These are phyloP conservation scores for Fusarium drepaniforme DNA, from an alignment of 2,329 filamentous ascomycete species.

Conservation along the genomic window DNA sequence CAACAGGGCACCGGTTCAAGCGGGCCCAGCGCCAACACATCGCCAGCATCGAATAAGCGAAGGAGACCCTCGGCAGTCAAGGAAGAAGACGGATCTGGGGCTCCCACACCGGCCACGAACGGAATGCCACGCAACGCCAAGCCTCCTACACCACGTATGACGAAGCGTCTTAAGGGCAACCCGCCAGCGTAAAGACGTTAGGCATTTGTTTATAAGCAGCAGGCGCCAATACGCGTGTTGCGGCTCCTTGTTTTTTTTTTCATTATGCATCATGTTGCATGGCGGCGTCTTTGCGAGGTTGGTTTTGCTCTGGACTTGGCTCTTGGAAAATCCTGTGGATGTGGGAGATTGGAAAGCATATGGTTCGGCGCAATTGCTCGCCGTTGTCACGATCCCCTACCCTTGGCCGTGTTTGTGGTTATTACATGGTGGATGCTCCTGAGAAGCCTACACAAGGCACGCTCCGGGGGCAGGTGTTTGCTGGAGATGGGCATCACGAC, in stretches of 20 bases:
- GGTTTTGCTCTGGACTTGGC: constrained; percentile 22
- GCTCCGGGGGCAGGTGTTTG: constrained; percentile 1
- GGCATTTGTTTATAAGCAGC: background rate
- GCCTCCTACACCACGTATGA: constrained; percentile 68
- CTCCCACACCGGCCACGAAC: constrained; percentile 63
- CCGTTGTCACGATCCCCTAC: constrained; percentile 16
- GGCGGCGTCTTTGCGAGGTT: constrained; percentile 50
- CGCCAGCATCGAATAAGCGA: constrained; percentile 71
- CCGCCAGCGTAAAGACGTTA: constrained; percentile 47
- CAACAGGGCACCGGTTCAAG: constrained; percentile 76
- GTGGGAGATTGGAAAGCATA: constrained; percentile 39
- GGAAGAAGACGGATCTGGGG: constrained; percentile 63
- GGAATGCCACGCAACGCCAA: constrained; percentile 66
- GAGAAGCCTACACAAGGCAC: constrained; percentile 8
- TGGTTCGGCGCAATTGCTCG: constrained; percentile 33
- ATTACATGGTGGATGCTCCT: constrained; percentile 22
- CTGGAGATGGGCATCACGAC: constrained; percentile 28
- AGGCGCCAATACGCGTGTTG: background rate
- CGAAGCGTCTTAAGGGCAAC: constrained; percentile 66
- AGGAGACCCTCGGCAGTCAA: constrained; percentile 69
- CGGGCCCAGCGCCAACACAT: constrained; percentile 76
- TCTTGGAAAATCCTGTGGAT: constrained; percentile 40
- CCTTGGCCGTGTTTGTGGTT: constrained; percentile 18
- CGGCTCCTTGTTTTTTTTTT: constrained; percentile 34
- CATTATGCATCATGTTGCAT: constrained; percentile 52